Evolutionary conservation across 73 alveolate species (phyloP).

Genomic region (Paramecium primaurelia): DNA sequence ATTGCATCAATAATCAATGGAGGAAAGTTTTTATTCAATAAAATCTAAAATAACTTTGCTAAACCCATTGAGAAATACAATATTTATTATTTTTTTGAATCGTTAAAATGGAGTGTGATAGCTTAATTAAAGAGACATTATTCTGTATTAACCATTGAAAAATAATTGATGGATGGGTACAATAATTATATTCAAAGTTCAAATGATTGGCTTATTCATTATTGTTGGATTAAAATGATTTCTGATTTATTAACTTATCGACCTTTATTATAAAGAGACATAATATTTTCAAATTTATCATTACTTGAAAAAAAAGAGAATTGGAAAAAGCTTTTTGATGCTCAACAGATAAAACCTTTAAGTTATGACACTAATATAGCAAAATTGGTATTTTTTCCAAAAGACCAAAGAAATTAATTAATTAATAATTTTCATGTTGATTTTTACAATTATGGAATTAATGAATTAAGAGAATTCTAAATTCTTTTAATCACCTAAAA

Average conservation of each 20-base stretch:
- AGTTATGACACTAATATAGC: not conserved
- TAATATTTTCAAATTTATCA: too few relatives aligned
- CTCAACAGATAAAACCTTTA: too few relatives aligned
- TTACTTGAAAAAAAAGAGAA: not conserved
- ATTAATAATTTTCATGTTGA: not conserved
- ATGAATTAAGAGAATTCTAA: too few relatives aligned
- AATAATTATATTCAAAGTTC: too few relatives aligned
- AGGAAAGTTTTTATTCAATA: not conserved
- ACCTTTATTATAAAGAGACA: not conserved
- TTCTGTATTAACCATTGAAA: not conserved
- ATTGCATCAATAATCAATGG: not conserved
- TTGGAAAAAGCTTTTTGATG: not conserved
- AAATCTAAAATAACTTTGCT: not conserved
- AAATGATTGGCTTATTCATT: too few relatives aligned
- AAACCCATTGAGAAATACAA: not conserved
- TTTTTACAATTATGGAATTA: not conserved
- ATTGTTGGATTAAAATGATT: too few relatives aligned
- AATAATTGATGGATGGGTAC: not conserved
- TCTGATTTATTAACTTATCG: not conserved
- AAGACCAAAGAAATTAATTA: not conserved
- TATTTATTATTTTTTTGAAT: too few relatives aligned
- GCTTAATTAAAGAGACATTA: not conserved
- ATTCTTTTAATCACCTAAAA: too few relatives aligned
- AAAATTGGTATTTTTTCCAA: too few relatives aligned
- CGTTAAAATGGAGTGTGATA: not conserved